Percentiles rank a stretch among this genome's conserved stretches.
Conservation (phyloP, 768 basidiomycete genomes). For the Infundibulicybe gibba region DNA sequence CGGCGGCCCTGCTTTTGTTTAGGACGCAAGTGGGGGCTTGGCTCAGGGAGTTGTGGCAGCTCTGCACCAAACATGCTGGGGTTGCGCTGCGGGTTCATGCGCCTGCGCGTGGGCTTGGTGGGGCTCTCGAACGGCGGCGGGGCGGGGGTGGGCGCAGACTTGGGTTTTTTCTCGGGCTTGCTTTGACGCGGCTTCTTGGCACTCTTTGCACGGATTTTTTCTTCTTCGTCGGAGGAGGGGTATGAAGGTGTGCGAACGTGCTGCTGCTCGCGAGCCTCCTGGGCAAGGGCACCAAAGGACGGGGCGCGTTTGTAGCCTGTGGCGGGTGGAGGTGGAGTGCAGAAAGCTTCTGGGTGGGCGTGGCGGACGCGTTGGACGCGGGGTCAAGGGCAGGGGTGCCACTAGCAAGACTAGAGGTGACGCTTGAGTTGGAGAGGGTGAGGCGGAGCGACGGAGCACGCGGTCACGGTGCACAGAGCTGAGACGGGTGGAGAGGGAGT, state of each 20-base stretch:
- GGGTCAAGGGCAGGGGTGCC: constrained; percentile 38
- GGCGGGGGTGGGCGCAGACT: no score
- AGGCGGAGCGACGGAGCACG: constrained; percentile 39
- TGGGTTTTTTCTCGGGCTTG: constrained; percentile 5
- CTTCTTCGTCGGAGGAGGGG: constrained; percentile 75
- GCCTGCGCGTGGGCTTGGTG: background rate
- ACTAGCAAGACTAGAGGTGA: constrained; percentile 36
- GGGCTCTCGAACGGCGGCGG: no score
- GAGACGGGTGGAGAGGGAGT: constrained; percentile 38
- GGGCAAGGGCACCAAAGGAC: constrained; percentile 45
- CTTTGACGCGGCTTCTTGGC: constrained; percentile 58
- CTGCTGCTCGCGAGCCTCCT: constrained; percentile 25
- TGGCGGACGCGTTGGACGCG: constrained; percentile 49
- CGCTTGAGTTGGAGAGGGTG: constrained; percentile 41
- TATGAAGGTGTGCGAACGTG: constrained; percentile 31
- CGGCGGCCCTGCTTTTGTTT: no score
- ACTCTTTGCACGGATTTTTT: constrained; percentile 53
- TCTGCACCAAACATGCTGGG: background rate
- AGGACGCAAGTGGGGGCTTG: no score
- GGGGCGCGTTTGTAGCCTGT: constrained; percentile 53
- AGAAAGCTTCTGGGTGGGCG: constrained; percentile 47
- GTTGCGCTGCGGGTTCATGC: background rate
- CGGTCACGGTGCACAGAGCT: constrained; percentile 34
- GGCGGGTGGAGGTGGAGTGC: constrained; percentile 22
- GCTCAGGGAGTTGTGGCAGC: background rate